Conservation (phyloP, 2,329 filamentous ascomycete genomes). For the Boeremia lycopersici region DNA sequence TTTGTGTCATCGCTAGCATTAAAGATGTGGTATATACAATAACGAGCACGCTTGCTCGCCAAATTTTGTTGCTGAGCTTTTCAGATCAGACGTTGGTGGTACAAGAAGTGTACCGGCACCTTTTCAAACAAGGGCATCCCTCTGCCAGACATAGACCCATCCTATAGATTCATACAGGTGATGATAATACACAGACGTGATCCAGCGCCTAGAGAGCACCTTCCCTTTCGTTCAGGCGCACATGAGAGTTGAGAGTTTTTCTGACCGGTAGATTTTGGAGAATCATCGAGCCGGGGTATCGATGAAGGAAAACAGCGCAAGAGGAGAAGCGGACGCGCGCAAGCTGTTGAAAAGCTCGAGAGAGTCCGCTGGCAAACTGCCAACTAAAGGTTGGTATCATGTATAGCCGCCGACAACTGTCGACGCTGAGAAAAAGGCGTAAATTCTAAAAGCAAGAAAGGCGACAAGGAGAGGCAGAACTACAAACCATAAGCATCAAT, state of each 20-base stretch:
- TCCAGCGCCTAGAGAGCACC: constrained; percentile 34
- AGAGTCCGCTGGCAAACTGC: constrained; percentile 11
- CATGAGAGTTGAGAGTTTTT: constrained; percentile 37
- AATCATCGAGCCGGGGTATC: constrained; percentile 17
- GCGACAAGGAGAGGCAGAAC: constrained; percentile 10
- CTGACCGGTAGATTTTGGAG: constrained; percentile 26
- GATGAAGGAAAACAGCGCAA: constrained; percentile 20
- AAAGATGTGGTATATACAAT: constrained; percentile 35
- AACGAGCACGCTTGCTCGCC: constrained; percentile 15
- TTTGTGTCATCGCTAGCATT: constrained; percentile 26
- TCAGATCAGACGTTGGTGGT: constrained; percentile 20
- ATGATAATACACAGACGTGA: constrained; percentile 39
- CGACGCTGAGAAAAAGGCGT: constrained; percentile 13
- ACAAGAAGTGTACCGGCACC: constrained; percentile 33
- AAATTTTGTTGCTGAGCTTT: constrained; percentile 22
- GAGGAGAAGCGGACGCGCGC: constrained; percentile 12
- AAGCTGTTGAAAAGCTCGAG: constrained; percentile 9
- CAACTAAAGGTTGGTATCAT: constrained; percentile 17
- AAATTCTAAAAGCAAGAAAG: constrained; percentile 16
- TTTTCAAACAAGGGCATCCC: constrained; percentile 22
- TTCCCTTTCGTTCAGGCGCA: constrained; percentile 22
- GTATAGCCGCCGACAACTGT: constrained; percentile 12
- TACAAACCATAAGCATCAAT: constrained; percentile 25
- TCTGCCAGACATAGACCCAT: constrained; percentile 19
- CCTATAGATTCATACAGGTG: constrained; percentile 31